Evolutionary conservation across 768 basidiomycete species (phyloP).

Genomic region (Pleurotus cornucopiae): DNA sequence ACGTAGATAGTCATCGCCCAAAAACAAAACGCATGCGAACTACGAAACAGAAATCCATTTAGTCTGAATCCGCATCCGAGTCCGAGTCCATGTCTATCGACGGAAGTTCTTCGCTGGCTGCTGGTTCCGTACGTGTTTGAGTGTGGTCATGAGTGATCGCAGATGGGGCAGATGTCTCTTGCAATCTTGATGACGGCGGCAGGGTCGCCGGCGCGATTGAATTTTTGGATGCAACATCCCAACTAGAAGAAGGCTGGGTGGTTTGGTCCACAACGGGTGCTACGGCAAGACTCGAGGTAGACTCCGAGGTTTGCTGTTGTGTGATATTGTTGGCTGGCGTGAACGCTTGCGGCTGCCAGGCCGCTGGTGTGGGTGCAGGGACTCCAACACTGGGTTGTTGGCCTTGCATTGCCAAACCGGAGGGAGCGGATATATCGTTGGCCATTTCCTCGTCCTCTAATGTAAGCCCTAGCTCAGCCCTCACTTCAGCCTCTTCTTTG

Average conservation of each 20-base stretch:
- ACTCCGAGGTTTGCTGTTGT: too few species aligned
- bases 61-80: constrained; percentile 49
- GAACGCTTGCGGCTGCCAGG: too few species aligned
- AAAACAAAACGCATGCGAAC: constrained; percentile 32
- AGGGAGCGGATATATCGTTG: background rate
- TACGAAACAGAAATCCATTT: background rate
- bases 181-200: background rate
- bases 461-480: constrained; percentile 36
- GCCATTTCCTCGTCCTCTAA: background rate
- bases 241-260: too few species aligned
- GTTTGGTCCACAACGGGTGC: too few species aligned
- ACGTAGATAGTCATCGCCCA: constrained; percentile 17
- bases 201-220: background rate
- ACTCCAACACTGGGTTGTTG: too few species aligned
- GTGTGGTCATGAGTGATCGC: background rate
- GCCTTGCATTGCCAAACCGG: too few species aligned
- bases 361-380: too few species aligned
- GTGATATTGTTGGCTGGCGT: too few species aligned
- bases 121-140: background rate
- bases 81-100: constrained; percentile 76
- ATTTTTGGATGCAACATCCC: too few species aligned
- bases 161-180: background rate
- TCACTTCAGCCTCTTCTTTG: constrained; percentile 51
- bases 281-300: too few species aligned
- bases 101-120: constrained; percentile 50